phyloP scores from a whole-genome alignment of 306 rosid species.

The Aeschynomene evenia region DNA sequence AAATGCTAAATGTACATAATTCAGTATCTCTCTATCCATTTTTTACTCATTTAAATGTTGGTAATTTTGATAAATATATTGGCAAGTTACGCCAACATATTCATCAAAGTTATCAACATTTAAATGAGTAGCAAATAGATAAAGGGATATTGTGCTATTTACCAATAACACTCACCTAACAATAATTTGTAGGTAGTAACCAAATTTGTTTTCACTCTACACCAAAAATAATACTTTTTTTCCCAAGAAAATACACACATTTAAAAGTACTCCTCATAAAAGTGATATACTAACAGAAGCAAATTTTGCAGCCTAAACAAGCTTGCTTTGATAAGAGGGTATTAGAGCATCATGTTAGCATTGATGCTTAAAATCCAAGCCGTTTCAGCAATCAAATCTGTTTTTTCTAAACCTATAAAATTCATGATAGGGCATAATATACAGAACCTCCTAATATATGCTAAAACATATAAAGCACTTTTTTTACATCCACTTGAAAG shows the following conservation, averaged over 20 bases:
- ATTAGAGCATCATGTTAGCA: not conserved
- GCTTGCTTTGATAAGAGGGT: not conserved
- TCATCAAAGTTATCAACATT: too few species aligned
- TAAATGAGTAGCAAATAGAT: too few species aligned
- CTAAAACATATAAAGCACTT: not conserved
- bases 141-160: too few species aligned
- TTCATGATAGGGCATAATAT: constrained; percentile 18
- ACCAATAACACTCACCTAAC: too few species aligned
- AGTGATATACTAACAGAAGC: not conserved
- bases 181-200: not conserved
- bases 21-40: too few species aligned
- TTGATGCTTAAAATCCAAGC: not conserved
- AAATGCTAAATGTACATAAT: too few species aligned
- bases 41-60: too few species aligned
- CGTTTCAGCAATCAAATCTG: constrained; percentile 10
- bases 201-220: not conserved
- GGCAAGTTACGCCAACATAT: too few species aligned
- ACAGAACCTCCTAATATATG: constrained; percentile 17
- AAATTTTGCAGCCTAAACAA: not conserved
- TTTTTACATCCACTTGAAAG: not conserved
- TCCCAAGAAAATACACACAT: not conserved
- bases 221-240: not conserved
- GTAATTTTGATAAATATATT: too few species aligned
- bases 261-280: not conserved
- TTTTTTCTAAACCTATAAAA: constrained; percentile 23